These are phyloP conservation scores for Magnolia changhungtana DNA, from an alignment of 164 flowering plant species.

Conservation along the genomic window DNA sequence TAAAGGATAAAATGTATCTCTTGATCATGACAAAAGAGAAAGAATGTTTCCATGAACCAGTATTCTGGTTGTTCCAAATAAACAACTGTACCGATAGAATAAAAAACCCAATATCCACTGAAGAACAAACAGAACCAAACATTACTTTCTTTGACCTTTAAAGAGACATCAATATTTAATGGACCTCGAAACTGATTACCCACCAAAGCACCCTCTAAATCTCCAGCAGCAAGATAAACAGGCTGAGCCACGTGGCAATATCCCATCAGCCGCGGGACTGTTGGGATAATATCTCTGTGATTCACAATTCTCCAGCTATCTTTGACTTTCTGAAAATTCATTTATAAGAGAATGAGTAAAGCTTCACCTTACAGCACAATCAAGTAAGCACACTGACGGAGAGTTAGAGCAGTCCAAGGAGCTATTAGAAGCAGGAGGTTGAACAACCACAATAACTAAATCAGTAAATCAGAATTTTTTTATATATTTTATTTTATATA, in stretches of 20 bases:
- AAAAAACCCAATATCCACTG: background rate
- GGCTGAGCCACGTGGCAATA: conserved; percentile 98
- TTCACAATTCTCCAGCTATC: conserved; percentile 98
- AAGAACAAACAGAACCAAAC: background rate
- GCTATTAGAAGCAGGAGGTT: background rate
- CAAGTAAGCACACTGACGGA: background rate
- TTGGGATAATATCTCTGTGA: conserved; percentile 94
- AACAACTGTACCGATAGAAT: background rate
- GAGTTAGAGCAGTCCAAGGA: background rate
- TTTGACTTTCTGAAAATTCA: conserved; percentile 69
- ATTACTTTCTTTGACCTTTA: background rate
- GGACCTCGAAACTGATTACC: conserved; percentile 18
- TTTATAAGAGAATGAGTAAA: background rate
- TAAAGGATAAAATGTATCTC: too few relatives aligned
- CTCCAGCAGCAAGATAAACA: conserved; percentile 76
- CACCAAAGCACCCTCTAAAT: conserved; percentile 48
- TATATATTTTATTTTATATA: too few relatives aligned
- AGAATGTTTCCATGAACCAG: too few relatives aligned
- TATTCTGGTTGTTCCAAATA: background rate
- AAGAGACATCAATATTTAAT: background rate
- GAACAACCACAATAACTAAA: background rate
- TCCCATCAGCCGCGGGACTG: conserved; percentile 96
- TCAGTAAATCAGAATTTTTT: background rate
- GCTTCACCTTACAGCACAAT: background rate
- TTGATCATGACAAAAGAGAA: too few relatives aligned